Evolutionary conservation across 1,284 basidiomycete species (phyloP), one percentile per base, ranked within the genome.

Genomic region (Fomitopsis palustris): DNA sequence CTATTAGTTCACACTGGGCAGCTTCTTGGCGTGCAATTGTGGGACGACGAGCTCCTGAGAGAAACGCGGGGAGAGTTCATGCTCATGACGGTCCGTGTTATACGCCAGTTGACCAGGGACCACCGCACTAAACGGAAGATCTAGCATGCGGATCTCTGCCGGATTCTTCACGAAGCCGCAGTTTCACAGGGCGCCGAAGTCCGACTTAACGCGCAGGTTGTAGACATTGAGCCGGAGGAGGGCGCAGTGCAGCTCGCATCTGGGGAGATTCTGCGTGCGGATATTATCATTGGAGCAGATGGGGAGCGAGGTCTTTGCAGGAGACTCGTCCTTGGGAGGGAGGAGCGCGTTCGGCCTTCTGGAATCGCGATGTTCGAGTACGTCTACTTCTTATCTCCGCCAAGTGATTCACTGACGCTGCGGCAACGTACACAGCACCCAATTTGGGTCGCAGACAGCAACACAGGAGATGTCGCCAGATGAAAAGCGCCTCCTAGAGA

Each of bases 251-350:
- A 47, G 51, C 70, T 87, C 14, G 71, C 74, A 10, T 76, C 76
- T 3, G 84, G 86, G 8, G 76, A 79, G 55, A 70, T 70, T 16
- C 57, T 86, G 45, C 61, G 65, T 2, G 83, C 78, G 8, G 82
- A 89, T 64, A 75, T 88, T n/a, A 76, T 89, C 53, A 72, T 90
- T 38, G 87, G 85, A 19, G 86, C 87, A 0, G 87, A 88, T 64
- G 87, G 87, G 7, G 70, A 73, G 16, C 55, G 60, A 35, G 69
- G 73, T 16, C 53, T 66, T 17, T 64, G 65, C 23, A 67, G 72
- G 38, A 56, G 56, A 21, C 60, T 63, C 63, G 41, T 81, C 77
- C 6, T 54, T 74, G 19, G 71, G 69, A 27, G 72, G 78, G 23
- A 63, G 69, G 53, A 57, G 71, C 17, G 65, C 79, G 35, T 61